phyloP scores from a whole-genome alignment of 805 yeast genomes.

The Kazachstania psychrophila region DNA sequence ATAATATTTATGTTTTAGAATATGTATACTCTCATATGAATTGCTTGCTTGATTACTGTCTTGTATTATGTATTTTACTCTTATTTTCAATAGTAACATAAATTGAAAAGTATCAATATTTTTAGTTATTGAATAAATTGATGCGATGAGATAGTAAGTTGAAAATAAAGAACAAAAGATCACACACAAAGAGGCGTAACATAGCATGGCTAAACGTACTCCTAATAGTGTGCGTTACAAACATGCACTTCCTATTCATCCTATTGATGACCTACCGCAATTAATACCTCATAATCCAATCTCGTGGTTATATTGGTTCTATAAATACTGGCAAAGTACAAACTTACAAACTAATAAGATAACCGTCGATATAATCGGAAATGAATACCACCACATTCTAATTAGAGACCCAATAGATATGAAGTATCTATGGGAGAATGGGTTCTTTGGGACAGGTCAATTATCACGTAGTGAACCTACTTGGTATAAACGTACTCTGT shows the following conservation, averaged over 20 bases:
- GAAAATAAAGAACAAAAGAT: too few species aligned
- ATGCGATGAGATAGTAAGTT: too few species aligned
- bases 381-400: slow-evolving; percentile 23
- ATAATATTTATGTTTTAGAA: neutral
- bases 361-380: slow-evolving; percentile 30
- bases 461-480: slow-evolving; percentile 88
- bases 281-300: slow-evolving; percentile 58
- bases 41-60: too few species aligned
- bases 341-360: slow-evolving; percentile 14
- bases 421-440: slow-evolving; percentile 63
- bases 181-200: too few species aligned
- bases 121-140: too few species aligned
- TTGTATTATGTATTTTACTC: too few species aligned
- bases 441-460: slow-evolving; percentile 91
- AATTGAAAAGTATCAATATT: too few species aligned
- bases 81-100: neutral
- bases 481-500: slow-evolving; percentile 62
- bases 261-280: slow-evolving; percentile 39
- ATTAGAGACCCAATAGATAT: slow-evolving; percentile 40
- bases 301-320: slow-evolving; percentile 46
- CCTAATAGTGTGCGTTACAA: slow-evolving; percentile 30
- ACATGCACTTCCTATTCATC: slow-evolving; percentile 52
- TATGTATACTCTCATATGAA: too few species aligned
- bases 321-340: slow-evolving; percentile 23
- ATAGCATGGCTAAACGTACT: slow-evolving; percentile 32